A percentile compares a stretch with the other conserved stretches of the same genome.
phyloP scores from a whole-genome alignment of 208 protist genomes.

The Leishmania gerbilli region DNA sequence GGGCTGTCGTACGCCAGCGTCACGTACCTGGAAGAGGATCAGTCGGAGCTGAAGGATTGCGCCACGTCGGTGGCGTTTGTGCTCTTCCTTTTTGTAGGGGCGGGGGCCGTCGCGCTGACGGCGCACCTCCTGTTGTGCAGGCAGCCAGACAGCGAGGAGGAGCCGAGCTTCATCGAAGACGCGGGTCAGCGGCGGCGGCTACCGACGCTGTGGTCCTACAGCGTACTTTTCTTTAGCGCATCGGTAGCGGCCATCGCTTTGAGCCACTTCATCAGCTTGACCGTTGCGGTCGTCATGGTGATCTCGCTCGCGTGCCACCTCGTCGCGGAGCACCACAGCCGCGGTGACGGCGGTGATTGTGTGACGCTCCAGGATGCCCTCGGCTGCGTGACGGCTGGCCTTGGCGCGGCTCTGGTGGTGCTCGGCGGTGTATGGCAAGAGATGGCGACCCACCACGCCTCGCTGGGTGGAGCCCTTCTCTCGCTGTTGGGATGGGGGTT shows the following conservation, averaged over 20 bases:
- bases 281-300: conserved; percentile 15
- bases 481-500: conserved; percentile 6
- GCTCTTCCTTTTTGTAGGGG: conserved; percentile 19
- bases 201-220: conserved; percentile 20
- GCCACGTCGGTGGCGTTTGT: conserved; percentile 19
- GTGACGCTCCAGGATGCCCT: conserved; percentile 22
- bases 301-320: conserved; percentile 25
- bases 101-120: conserved; percentile 2
- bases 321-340: conserved; percentile 1
- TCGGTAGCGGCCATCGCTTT: conserved; percentile 6
- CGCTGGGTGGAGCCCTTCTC: neutral
- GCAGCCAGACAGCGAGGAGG: conserved; percentile 23
- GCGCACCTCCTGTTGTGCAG: conserved; percentile 13
- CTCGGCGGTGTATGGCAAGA: conserved; percentile 7
- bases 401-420: conserved; percentile 6
- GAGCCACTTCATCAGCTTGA: conserved; percentile 3
- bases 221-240: conserved; percentile 1
- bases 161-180: conserved; percentile 26
- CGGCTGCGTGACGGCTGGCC: neutral
- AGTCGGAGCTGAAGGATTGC: conserved; percentile 4
- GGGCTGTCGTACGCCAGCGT: conserved; percentile 15
- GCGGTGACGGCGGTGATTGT: conserved; percentile 16
- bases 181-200: conserved; percentile 16
- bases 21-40: conserved; percentile 11
- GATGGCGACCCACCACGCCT: neutral